A percentile compares a stretch with the other conserved stretches of the same genome.
Evolutionary conservation across 495 filamentous ascomycete genomes (phyloP).

Genomic region (Neurospora sp.): DNA sequence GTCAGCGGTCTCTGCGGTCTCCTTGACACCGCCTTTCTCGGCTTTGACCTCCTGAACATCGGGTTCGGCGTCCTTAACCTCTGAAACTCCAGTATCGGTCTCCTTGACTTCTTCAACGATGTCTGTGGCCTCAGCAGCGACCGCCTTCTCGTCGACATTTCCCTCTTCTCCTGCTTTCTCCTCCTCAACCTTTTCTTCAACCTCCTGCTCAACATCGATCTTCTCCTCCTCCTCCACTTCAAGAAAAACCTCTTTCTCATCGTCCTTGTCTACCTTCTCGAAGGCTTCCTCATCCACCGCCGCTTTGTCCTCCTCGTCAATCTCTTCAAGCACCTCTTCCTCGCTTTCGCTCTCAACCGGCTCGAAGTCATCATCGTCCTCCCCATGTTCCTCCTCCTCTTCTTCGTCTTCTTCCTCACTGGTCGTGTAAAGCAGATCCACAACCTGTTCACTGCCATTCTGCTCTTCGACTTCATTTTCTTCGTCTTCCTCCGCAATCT

Average conservation of each 20-base stretch:
- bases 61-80: neutral
- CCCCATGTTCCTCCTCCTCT: conserved; percentile 6
- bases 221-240: conserved; percentile 6
- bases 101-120: neutral
- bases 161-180: neutral
- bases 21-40: neutral
- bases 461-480: conserved; percentile 19
- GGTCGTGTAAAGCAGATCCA: conserved; percentile 1
- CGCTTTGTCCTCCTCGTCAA: neutral
- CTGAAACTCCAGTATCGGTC: neutral
- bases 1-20: neutral
- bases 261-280: conserved; percentile 1
- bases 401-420: conserved; percentile 15
- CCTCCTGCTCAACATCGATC: conserved; percentile 1
- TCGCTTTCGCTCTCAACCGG: neutral
- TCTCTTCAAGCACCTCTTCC: neutral
- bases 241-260: neutral
- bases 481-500: neutral
- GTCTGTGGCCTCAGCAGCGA: neutral
- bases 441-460: conserved; percentile 11
- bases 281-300: neutral
- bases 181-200: conserved; percentile 4
- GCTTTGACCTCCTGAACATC: neutral
- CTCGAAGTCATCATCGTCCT: neutral
- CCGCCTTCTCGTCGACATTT: neutral